Evolutionary conservation across 768 basidiomycete species (phyloP), one percentile per base, ranked within the genome.

Genomic region (Suillus fuscotomentosus): DNA sequence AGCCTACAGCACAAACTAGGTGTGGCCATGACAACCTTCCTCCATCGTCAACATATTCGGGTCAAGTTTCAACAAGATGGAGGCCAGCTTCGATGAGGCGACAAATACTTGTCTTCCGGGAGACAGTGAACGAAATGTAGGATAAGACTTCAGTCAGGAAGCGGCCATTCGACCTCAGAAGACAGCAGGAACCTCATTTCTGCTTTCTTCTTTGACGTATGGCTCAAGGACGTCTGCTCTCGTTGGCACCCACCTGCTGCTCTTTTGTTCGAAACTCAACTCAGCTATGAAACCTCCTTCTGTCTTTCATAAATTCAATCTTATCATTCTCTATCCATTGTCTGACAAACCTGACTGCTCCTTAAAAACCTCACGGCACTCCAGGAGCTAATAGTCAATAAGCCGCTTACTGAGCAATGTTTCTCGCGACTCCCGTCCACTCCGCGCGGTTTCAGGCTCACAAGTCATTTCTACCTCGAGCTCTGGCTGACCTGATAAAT

Each of bases 1-100:
- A 0, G 1, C 31, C 31, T 31, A 2, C 31, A 31, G 31, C 31
- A 31, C 5, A 31, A 31, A 31, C 31, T 6, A 31, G 31, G 31
- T 5, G 5, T 85, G 10, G 3, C 3, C 27, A 27, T 27, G 27
- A 27, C 27, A 27, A 27, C n/a, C 20, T 20, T 1, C 20, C 6
- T 11, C 2, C 6, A 20, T 31, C 31, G 31, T 31, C 31, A 31
- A 31, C 31, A 31, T 4, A 31, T 31, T 3, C 31, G 5, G 5
- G 31, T 31, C 31, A 31, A 31, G 31, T 31, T 31, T 31, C 31
- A 31, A 31, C 31, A 31, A 31, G 31, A 31, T 31, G 1, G 6
- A 31, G 31, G 31, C 31, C 31, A 36, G 17, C 20, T 22, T 84
- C 0, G 79, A 73, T 24, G 56, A 73, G 20, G 70, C 31, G 31